phyloP scores from a whole-genome alignment of 208 protist genomes.

The Crithidia expoeki region DNA sequence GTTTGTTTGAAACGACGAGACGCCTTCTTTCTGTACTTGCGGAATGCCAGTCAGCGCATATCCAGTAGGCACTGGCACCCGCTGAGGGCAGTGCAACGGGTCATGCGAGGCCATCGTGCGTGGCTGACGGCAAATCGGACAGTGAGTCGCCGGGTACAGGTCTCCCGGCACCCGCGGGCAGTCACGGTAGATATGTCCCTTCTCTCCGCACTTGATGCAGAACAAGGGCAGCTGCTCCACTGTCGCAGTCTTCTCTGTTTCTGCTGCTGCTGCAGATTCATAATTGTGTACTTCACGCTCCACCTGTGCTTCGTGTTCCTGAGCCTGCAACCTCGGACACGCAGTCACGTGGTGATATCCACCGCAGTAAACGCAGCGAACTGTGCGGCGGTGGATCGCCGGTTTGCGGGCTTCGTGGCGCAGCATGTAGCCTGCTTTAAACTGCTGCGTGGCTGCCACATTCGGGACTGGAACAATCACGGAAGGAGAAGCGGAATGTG shows the following conservation, averaged over 20 bases:
- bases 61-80: constrained; percentile 42
- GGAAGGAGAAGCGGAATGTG: neutral
- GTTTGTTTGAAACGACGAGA: too few species aligned
- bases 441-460: constrained; percentile 41
- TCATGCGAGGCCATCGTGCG: constrained; percentile 34
- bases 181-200: constrained; percentile 52
- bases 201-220: constrained; percentile 69
- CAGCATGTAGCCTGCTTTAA: constrained; percentile 47
- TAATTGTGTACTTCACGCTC: neutral
- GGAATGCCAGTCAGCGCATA: constrained; percentile 48
- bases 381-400: constrained; percentile 51
- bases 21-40: too few species aligned
- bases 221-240: constrained; percentile 34
- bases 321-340: constrained; percentile 54
- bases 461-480: constrained; percentile 59
- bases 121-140: constrained; percentile 55
- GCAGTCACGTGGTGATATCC: constrained; percentile 75
- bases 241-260: neutral
- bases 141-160: constrained; percentile 55
- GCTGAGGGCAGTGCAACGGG: constrained; percentile 56
- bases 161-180: constrained; percentile 45
- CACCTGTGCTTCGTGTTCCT: constrained; percentile 2
- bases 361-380: constrained; percentile 85
- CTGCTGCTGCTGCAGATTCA: neutral
- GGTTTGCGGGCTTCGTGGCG: constrained; percentile 54